Evolutionary conservation across 495 filamentous ascomycete species (phyloP), one percentile per base, ranked within the genome.

Genomic region (Aspergillus egyptiacus): DNA sequence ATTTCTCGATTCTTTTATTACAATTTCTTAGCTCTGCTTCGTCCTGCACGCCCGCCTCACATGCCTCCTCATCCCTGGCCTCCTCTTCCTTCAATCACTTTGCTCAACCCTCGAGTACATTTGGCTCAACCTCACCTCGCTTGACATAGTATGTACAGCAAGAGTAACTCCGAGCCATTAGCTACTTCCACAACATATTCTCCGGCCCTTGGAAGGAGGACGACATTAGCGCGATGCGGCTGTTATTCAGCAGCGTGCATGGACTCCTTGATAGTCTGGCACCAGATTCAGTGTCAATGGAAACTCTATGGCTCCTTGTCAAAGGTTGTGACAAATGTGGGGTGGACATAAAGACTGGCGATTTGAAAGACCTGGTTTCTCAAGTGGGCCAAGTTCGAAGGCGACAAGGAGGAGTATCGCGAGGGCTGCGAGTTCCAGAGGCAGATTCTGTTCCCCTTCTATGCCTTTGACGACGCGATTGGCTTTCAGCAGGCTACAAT

Each of bases 281-380:
- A 2, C 2, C 13, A 0, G 17, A 25, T 7, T 14, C 22, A 2
- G 18, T 50, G 2, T 9, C 36, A 4, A 25, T 42, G 9, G 6
- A 25, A 24, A 35, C 28, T 0, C 15, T 41, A 2, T 50, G 47
- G 47, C 15, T 32, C 27, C 9, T 42, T 0, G 8, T 42, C 15
- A 5, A 23, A 9, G 38, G 19, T 4, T 27, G 30, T 19, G 48
- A 50, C 30, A 50, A 50, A 18, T 50, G 42, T 19, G 6, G 18
- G 4, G 9, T 50, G 22, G 31, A 36, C 13, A 19, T 15, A 5
- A 42, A 33, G 28, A 35, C 17, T 6, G 15, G 8, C 4, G 2
- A 2, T 7, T 13, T 42, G 7, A 6, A n/a, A 11, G 11, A n/a
- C 1, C 1, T 42, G 37, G 47, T 42, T 50, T 15, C 20, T 6